Conservation (phyloP, 768 basidiomycete genomes). For the Leccinum rimulosum region DNA sequence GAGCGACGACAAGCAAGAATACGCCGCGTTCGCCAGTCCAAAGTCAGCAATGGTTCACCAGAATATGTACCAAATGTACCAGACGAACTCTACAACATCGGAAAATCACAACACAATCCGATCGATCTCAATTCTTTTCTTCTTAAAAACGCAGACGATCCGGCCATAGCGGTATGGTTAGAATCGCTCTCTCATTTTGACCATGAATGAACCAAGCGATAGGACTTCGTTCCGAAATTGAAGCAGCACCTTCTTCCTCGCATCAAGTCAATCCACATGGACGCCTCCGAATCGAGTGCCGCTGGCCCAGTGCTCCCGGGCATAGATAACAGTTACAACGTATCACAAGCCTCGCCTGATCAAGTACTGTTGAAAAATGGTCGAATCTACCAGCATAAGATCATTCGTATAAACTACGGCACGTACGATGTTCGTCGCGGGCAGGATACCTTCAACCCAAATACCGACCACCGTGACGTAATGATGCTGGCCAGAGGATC, state of each 20-base stretch:
- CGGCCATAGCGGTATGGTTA: neutral
- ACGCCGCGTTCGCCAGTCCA: neutral
- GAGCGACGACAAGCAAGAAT: neutral
- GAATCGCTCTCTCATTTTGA: neutral
- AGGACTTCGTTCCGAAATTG: neutral
- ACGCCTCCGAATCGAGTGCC: neutral
- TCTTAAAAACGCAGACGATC: neutral
- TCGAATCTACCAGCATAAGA: too few relatives aligned
- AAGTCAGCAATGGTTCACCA: neutral
- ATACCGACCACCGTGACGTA: too few relatives aligned
- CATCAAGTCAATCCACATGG: neutral
- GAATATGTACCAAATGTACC: neutral
- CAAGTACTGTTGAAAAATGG: too few relatives aligned
- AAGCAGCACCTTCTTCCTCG: neutral
- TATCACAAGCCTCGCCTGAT: neutral
- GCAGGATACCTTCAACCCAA: too few relatives aligned
- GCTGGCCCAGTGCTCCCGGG: neutral
- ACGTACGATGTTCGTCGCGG: too few relatives aligned
- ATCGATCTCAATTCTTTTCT: neutral
- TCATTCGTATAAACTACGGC: too few relatives aligned
- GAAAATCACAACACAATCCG: neutral
- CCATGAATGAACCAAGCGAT: neutral
- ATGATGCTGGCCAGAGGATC: too few relatives aligned
- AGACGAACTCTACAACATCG: neutral
- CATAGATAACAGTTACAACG: neutral